A percentile compares a stretch with the other conserved stretches of the same genome.
Conservation (phyloP, 1,284 basidiomycete genomes). For the Coniferiporia weirii region DNA sequence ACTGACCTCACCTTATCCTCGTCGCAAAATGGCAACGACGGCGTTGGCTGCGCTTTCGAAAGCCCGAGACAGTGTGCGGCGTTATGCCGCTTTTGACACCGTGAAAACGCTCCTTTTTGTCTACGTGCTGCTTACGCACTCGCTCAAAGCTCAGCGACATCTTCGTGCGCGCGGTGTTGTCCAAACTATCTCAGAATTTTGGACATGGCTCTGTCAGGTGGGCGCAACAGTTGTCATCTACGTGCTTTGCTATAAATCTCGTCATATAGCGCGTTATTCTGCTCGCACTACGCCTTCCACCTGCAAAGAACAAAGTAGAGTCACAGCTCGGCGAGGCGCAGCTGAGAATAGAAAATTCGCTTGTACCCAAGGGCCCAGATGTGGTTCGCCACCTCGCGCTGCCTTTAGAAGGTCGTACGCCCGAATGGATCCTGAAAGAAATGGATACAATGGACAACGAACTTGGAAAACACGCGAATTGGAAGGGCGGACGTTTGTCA, state of each 20-base stretch:
- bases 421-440: conserved; percentile 77
- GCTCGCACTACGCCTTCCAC: conserved; percentile 64
- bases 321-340: conserved; percentile 66
- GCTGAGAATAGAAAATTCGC: conserved; percentile 59
- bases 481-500: conserved; percentile 74
- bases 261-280: conserved; percentile 51
- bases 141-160: conserved; percentile 57
- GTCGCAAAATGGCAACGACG: background rate
- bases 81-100: conserved; percentile 33
- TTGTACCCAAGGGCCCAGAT: conserved; percentile 58
- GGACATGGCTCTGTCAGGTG: conserved; percentile 54
- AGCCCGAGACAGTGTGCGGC: background rate
- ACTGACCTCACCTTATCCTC: too few relatives aligned
- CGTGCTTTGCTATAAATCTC: background rate
- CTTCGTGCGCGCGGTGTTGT: conserved; percentile 67
- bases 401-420: conserved; percentile 60
- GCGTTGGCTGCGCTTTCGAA: background rate
- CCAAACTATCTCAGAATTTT: conserved; percentile 48
- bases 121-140: conserved; percentile 53
- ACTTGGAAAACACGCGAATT: conserved; percentile 44
- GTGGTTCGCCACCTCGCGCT: conserved; percentile 62
- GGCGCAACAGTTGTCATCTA: background rate
- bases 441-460: conserved; percentile 76
- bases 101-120: conserved; percentile 58
- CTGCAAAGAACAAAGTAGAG: conserved; percentile 61